A percentile compares a stretch with the other conserved stretches of the same genome.
Evolutionary conservation across 106 monocot species (phyloP).

Genomic region (Dioscorea dumetorum): DNA sequence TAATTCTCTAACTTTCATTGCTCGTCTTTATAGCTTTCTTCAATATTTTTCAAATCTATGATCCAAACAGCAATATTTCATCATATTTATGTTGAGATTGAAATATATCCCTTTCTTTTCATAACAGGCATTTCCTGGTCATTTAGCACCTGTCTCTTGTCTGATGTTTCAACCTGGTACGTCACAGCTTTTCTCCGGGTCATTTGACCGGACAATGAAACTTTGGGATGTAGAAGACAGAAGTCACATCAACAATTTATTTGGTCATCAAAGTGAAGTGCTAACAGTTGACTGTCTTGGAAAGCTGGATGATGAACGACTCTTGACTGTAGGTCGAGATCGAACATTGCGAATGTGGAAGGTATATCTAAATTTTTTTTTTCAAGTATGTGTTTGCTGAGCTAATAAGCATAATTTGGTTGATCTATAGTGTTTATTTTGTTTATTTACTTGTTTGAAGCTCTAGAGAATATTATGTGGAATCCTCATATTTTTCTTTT

Average conservation of each 20-base stretch:
- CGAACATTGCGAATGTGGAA: slow-evolving; percentile 80
- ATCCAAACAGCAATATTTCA: too few relatives aligned
- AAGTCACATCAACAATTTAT: slow-evolving; percentile 76
- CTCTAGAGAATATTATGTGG: too few relatives aligned
- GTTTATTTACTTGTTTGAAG: too few relatives aligned
- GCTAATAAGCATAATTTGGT: too few relatives aligned
- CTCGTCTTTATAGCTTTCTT: too few relatives aligned
- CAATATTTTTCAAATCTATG: too few relatives aligned
- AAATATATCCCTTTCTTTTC: slow-evolving; percentile 1
- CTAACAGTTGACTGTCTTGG: slow-evolving; percentile 76
- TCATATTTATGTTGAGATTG: too few relatives aligned
- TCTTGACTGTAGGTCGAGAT: slow-evolving; percentile 77
- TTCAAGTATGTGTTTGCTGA: background rate
- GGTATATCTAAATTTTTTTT: slow-evolving; percentile 21
- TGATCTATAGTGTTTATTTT: too few relatives aligned
- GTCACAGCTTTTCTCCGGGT: slow-evolving; percentile 81
- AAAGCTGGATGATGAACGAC: slow-evolving; percentile 41
- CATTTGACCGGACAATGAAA: slow-evolving; percentile 90
- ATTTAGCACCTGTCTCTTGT: slow-evolving; percentile 82
- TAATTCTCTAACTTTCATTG: too few relatives aligned
- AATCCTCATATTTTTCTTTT: too few relatives aligned
- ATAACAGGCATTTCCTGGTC: slow-evolving; percentile 91
- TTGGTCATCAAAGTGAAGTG: slow-evolving; percentile 95
- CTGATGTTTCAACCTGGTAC: slow-evolving; percentile 82
- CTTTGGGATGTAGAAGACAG: slow-evolving; percentile 95